phyloP scores from a whole-genome alignment of 345 rosid genomes.

The Firmiana major region DNA sequence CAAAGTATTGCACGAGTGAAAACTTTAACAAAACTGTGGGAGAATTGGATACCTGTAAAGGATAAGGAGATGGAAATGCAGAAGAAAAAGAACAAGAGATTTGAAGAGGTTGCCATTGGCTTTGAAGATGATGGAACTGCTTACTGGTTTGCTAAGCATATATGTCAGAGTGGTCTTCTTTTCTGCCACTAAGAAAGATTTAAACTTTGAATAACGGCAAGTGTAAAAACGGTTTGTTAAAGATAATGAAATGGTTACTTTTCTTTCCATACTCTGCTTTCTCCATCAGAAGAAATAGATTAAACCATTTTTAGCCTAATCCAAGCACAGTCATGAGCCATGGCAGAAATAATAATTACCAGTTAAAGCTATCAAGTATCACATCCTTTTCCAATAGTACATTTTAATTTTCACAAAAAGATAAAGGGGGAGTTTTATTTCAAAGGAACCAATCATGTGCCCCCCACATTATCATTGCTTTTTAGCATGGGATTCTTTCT shows the following conservation, averaged over 20 bases:
- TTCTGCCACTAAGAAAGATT: slow-evolving; percentile 6
- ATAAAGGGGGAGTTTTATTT: neutral
- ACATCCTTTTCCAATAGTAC: neutral
- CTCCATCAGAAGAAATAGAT: too few relatives aligned
- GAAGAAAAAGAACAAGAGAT: slow-evolving; percentile 7
- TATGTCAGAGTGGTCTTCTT: too few relatives aligned
- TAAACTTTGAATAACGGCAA: slow-evolving; percentile 7
- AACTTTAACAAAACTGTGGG: neutral
- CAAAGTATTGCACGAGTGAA: too few relatives aligned
- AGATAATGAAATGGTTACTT: neutral
- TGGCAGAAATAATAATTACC: neutral
- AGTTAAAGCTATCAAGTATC: too few relatives aligned
- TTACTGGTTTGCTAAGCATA: neutral
- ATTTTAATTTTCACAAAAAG: neutral
- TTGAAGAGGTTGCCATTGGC: slow-evolving; percentile 10
- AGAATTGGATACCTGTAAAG: neutral
- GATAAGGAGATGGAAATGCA: slow-evolving; percentile 3
- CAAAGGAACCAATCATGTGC: neutral
- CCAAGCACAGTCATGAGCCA: neutral
- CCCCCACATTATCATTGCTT: neutral
- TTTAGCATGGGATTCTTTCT: slow-evolving; percentile 1
- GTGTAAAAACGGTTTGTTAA: neutral
- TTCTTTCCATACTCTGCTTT: neutral
- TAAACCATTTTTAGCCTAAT: neutral
- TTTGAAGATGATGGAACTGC: slow-evolving; percentile 6